phyloP scores from a whole-genome alignment of 257 asterid genomes.

The Linaria vulgaris region DNA sequence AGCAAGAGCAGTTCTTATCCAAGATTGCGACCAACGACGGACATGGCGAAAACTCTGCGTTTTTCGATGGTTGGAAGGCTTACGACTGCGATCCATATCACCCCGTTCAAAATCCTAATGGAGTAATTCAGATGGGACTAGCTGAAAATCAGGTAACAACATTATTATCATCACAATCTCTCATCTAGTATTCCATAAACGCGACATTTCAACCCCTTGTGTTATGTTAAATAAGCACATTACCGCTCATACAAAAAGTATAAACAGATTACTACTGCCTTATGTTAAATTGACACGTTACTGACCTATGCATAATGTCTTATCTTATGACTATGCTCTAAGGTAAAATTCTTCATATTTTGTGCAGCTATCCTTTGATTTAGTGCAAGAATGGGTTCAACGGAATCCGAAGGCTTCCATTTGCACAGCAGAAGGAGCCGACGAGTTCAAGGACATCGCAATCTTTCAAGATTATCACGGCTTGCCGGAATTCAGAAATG shows the following conservation, averaged over 20 bases:
- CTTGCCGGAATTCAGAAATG: constrained; percentile 73
- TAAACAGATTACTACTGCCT: too few species aligned
- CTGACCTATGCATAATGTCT: too few species aligned
- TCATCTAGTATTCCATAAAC: too few species aligned
- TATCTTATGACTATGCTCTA: neutral
- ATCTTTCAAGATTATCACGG: constrained; percentile 76
- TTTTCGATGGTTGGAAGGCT: constrained; percentile 76
- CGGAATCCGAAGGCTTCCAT: constrained; percentile 61
- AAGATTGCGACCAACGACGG: constrained; percentile 61
- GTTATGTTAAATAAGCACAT: too few species aligned
- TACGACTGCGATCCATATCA: constrained; percentile 60
- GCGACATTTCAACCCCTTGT: too few species aligned
- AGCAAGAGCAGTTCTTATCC: constrained; percentile 35
- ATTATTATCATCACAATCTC: constrained; percentile 12
- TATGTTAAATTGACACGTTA: too few species aligned
- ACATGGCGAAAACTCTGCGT: constrained; percentile 67
- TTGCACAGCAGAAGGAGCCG: constrained; percentile 55
- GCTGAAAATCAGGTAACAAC: constrained; percentile 70
- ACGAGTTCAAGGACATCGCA: constrained; percentile 58
- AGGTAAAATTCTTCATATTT: neutral
- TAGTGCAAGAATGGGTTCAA: constrained; percentile 55
- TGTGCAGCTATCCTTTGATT: constrained; percentile 60
- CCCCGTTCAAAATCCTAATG: constrained; percentile 46
- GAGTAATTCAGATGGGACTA: constrained; percentile 73
- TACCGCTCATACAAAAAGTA: too few species aligned